Conservation (phyloP, 768 basidiomycete genomes). For the Lyophyllum atratum region DNA sequence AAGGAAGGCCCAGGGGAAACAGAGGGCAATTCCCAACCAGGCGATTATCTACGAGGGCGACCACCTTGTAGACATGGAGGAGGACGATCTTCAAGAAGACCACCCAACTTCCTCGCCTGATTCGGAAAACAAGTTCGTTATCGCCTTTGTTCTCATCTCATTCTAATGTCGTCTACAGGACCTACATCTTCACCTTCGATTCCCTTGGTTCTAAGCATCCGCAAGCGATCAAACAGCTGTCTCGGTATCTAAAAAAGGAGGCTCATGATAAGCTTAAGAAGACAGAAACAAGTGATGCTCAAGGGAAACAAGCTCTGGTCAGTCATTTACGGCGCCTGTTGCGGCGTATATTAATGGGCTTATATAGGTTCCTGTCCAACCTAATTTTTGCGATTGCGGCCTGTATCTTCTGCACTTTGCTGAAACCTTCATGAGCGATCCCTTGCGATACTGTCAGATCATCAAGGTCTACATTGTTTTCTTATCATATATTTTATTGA, state of each 20-base stretch:
- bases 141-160: slow-evolving; percentile 4
- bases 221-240: slow-evolving; percentile 60
- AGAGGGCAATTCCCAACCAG: slow-evolving; percentile 15
- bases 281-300: slow-evolving; percentile 37
- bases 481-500: not conserved
- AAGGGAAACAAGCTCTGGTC: slow-evolving; percentile 57
- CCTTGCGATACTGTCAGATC: slow-evolving; percentile 47
- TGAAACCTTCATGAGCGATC: slow-evolving; percentile 70
- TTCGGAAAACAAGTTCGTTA: slow-evolving; percentile 3
- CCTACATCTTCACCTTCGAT: slow-evolving; percentile 87
- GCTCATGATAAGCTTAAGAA: slow-evolving; percentile 69
- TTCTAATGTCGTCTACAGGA: slow-evolving; percentile 40
- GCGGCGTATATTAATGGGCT: not conserved
- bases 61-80: not conserved
- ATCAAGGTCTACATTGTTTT: slow-evolving; percentile 41
- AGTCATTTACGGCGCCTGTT: slow-evolving; percentile 15
- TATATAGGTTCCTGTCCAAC: slow-evolving; percentile 80
- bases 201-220: slow-evolving; percentile 80
- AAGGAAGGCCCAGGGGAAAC: slow-evolving; percentile 16
- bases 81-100: slow-evolving; percentile 1
- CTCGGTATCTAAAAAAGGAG: slow-evolving; percentile 71
- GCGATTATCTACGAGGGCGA: not conserved
- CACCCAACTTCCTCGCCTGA: not conserved
- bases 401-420: slow-evolving; percentile 89
- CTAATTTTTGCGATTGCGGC: slow-evolving; percentile 92